phyloP scores from a whole-genome alignment of 768 basidiomycete genomes.

The Trametes villosa region DNA sequence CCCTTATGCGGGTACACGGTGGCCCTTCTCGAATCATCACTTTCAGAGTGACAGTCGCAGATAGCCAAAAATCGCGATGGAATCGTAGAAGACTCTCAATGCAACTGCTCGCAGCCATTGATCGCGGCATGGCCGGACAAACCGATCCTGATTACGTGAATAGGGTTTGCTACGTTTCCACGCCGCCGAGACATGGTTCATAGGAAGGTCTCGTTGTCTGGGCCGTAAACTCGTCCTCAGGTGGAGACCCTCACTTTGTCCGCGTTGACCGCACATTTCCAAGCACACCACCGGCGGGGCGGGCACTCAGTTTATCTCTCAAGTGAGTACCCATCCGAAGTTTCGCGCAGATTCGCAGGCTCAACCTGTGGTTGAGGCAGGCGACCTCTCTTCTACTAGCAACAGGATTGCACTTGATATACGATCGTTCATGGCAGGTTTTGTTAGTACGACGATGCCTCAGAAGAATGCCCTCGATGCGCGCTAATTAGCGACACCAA shows the following conservation, averaged over 20 bases:
- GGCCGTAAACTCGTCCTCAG: not conserved
- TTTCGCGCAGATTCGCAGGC: no score
- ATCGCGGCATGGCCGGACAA: not conserved
- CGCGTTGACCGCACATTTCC: not conserved
- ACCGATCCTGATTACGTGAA: constrained; percentile 1
- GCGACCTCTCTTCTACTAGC: not conserved
- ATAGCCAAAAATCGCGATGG: constrained; percentile 2
- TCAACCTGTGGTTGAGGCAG: not conserved
- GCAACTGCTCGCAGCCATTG: not conserved
- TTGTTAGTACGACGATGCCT: not conserved
- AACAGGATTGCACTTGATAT: not conserved
- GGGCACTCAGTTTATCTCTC: not conserved
- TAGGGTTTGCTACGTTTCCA: not conserved
- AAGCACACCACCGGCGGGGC: not conserved
- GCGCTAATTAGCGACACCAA: no score
- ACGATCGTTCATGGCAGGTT: not conserved
- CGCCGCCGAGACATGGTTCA: not conserved
- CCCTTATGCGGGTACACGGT: not conserved
- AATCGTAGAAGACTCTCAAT: not conserved
- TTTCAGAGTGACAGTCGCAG: not conserved
- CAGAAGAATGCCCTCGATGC: not conserved
- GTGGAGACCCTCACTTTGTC: not conserved
- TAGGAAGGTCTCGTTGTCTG: not conserved
- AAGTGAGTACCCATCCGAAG: not conserved
- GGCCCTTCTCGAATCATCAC: not conserved